Evolutionary conservation across 768 basidiomycete species (phyloP), one percentile per base, ranked within the genome.

Genomic region (Kwoniella bestiolae): DNA sequence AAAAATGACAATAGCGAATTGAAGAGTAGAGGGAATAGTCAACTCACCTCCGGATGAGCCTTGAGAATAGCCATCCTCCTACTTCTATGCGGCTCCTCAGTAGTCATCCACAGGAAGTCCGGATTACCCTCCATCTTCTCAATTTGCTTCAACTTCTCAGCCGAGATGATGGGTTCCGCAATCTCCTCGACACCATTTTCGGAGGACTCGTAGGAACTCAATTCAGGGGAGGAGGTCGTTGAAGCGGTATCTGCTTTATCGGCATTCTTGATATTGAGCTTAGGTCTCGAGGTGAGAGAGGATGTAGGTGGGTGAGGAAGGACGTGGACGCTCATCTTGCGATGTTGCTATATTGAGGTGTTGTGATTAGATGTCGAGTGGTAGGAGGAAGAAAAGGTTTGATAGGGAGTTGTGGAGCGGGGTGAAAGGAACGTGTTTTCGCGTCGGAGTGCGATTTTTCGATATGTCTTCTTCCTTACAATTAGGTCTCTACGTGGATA

Each of bases 31-130:
- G n/a, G n/a, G n/a, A n/a, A n/a, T n/a, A n/a, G 23, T 3, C 12
- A 16, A 81, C 85, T 59, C 66, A 91, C 91, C 85, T 96, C 89
- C 0, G 96, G 96, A 76, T 98, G 94, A 0, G 91, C 90, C 74
- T 94, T 94, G 84, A 98, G 86, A 66, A 99, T 97, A 6, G 87
- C 90, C 83, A 87, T 88, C 63, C 96, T 84, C 60, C 96, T 84
- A 16, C 88, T 88, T 55, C 95, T 87, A 81, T 99, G 96, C 2
- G 96, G 96, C 77, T 99, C 96, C 82, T 99, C 96, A 0, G 92
- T 96, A 89, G 97, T 91, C 49, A 94, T 77, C 96, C 96, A 99
- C 31, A 97, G 84, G 75, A 96, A 98, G 72, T 98, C 95, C 0
- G 80, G 72, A 85, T 61, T 26, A 47, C 34, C 63, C 26, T 32